Evolutionary conservation across 1,284 basidiomycete species (phyloP).

Genomic region (Tilletia caries): DNA sequence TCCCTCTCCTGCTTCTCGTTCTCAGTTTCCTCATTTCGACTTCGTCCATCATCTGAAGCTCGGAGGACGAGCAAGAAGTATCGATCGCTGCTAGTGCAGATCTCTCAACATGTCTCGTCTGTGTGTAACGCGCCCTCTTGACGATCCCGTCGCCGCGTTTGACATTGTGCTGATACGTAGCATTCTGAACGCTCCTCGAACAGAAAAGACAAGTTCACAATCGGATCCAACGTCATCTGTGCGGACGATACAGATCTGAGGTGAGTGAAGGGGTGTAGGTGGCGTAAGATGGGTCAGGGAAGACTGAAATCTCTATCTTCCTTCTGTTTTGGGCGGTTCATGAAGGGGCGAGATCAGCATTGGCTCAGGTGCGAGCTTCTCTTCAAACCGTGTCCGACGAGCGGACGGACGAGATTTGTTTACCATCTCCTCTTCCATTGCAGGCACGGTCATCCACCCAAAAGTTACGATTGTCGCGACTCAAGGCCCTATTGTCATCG

Average conservation of each 20-base stretch:
- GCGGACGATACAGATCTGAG: slow-evolving; percentile 35
- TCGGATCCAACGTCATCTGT: slow-evolving; percentile 36
- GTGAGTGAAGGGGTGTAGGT: neutral
- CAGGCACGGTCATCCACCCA: slow-evolving; percentile 77
- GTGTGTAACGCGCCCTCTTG: neutral
- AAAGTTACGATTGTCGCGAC: slow-evolving; percentile 85
- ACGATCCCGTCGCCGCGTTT: too few relatives aligned
- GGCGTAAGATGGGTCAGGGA: too few relatives aligned
- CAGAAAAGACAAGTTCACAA: slow-evolving; percentile 36
- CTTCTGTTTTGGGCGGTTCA: neutral
- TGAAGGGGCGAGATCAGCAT: slow-evolving; percentile 35
- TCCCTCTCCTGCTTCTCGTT: neutral
- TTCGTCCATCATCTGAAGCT: neutral
- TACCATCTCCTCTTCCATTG: neutral
- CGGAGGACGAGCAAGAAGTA: neutral
- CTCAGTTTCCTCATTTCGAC: neutral
- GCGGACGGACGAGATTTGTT: neutral
- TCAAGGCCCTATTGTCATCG: slow-evolving; percentile 80
- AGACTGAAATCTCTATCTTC: too few relatives aligned
- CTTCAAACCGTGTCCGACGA: too few relatives aligned
- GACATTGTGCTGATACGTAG: too few relatives aligned
- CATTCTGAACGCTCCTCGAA: neutral
- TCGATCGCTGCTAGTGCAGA: too few relatives aligned
- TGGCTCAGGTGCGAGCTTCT: slow-evolving; percentile 24
- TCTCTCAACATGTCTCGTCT: neutral